Evolutionary conservation across 1,284 basidiomycete species (phyloP), one percentile per base, ranked within the genome.

Genomic region (Heterobasidion parviporum): DNA sequence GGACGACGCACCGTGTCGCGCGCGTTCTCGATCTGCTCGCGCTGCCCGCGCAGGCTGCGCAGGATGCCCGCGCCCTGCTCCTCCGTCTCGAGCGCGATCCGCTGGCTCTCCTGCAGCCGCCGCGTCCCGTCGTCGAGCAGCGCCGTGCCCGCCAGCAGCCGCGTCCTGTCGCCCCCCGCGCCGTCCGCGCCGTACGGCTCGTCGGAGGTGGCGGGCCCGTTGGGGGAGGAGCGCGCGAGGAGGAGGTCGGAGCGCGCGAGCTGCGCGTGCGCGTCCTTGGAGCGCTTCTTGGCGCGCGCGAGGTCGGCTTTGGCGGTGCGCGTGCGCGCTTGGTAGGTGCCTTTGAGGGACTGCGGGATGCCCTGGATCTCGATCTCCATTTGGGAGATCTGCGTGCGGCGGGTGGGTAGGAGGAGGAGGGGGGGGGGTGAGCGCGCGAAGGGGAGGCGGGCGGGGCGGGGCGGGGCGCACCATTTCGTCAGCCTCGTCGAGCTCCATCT

Each of bases 341-440:
- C 72, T 51, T 87, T 82, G 62, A 94, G 78, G 35, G 89, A 89
- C 65, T 91, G 86, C 0, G 95, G 94, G 69, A 98, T 95, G 10
- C 91, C 89, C 66, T 95, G 94, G n/a, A 97, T 87, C 74, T 99
- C 97, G 59, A 99, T 90, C 72, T 98, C 95, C 96, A 99, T 98
- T 81, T 99, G 97, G 38, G 92, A 93, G 61, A 97, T 82, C 94
- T 96, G 63, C 16, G 18, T 5, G 26, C 26, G 26, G 3, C 3
- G 26, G 5, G n/a, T n/a, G n/a, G n/a, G n/a, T n/a, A n/a, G n/a
- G n/a, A n/a, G n/a, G n/a, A n/a, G n/a, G n/a, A n/a, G n/a, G n/a
- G n/a, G n/a, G n/a, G n/a, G n/a, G n/a, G n/a, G 26, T 26, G 26
- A 33, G 43, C 50, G 14, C 9, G 41, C 47, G 48, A 6, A 6